Evolutionary conservation across 2,329 filamentous ascomycete species (phyloP), one percentile per base, ranked within the genome.

Genomic region (Penicillium glabrum): DNA sequence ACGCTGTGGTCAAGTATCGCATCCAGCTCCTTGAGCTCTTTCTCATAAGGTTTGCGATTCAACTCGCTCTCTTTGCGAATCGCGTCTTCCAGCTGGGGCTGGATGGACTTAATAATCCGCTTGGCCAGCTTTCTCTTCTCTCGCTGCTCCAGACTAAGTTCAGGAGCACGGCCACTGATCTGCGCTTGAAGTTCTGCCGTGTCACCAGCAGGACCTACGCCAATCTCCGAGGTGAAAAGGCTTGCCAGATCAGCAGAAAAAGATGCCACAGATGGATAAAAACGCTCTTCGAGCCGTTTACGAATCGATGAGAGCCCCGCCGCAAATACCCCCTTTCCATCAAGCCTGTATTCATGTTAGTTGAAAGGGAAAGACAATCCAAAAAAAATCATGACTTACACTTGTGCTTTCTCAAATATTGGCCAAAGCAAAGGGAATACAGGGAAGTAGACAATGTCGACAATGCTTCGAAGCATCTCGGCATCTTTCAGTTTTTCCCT

Each of bases 381-480:
- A 41, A 21, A 3, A 9, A 23, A 0, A 19, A 16, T 13, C 33
- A 39, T 14, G 13, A 85, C 92, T 85, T 83, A 97, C 91, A 80
- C 80, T 68, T 90, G 82, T 10, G 91, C 91, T 75, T 89, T 91
- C 41, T 92, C 88, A 49, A 97, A 80, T 27, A 95, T 88, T 4
- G 90, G 89, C 68, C 83, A 83, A 23, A 99, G 82, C 50, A 96
- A 77, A 65, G 87, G 87, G 54, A 88, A 84, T 14, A 97, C 85
- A 0, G 95, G 95, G 64, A 98, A 97, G 76, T 98, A 99, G 65
- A 96, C 89, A 35, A 86, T 89, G 71, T 98, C 89, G 29, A 98
- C 85, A 68, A 96, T 88, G 58, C 88, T 86, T 64, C 86, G 86
- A 66, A 98, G 84, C 49, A 92, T 80, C 69, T 90, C 85, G 14